phyloP scores from a whole-genome alignment of 2,329 filamentous ascomycete species.

The Aspergillus pseudotamarii region DNA sequence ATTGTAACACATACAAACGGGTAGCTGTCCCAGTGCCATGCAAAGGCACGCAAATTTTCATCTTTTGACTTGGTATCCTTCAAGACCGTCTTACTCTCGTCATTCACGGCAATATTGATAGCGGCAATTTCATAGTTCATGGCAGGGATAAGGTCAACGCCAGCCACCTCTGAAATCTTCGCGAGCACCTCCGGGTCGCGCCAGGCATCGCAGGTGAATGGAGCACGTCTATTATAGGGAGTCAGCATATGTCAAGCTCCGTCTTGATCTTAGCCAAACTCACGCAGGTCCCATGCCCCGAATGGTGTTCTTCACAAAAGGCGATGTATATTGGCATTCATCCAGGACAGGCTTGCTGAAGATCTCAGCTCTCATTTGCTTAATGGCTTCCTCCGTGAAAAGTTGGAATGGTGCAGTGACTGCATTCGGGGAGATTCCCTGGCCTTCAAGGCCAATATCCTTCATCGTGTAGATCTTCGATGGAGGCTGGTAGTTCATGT shows the following conservation, averaged over 20 bases:
- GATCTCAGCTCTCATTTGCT: constrained; percentile 63
- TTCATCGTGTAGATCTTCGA: constrained; percentile 61
- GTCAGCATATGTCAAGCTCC: background rate
- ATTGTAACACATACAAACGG: constrained; percentile 69
- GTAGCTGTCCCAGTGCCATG: constrained; percentile 54
- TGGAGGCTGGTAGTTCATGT: constrained; percentile 56
- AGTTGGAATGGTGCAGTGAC: constrained; percentile 66
- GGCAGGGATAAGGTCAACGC: constrained; percentile 59
- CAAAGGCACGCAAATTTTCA: background rate
- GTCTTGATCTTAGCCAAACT: background rate
- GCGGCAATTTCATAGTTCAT: constrained; percentile 63
- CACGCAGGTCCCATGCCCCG: constrained; percentile 58
- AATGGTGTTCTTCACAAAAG: constrained; percentile 53
- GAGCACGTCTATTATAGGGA: background rate
- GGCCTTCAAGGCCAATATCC: constrained; percentile 52
- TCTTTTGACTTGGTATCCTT: background rate
- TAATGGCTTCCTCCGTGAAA: constrained; percentile 62
- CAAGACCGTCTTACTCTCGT: background rate
- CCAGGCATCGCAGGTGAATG: constrained; percentile 50
- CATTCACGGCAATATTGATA: constrained; percentile 56
- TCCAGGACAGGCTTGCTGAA: constrained; percentile 57
- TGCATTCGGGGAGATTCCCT: constrained; percentile 62
- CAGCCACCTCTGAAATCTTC: constrained; percentile 59
- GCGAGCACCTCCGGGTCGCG: constrained; percentile 56
- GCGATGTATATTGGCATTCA: constrained; percentile 61